Conservation (phyloP, 2,329 filamentous ascomycete species). For the Apiospora aurea region DNA sequence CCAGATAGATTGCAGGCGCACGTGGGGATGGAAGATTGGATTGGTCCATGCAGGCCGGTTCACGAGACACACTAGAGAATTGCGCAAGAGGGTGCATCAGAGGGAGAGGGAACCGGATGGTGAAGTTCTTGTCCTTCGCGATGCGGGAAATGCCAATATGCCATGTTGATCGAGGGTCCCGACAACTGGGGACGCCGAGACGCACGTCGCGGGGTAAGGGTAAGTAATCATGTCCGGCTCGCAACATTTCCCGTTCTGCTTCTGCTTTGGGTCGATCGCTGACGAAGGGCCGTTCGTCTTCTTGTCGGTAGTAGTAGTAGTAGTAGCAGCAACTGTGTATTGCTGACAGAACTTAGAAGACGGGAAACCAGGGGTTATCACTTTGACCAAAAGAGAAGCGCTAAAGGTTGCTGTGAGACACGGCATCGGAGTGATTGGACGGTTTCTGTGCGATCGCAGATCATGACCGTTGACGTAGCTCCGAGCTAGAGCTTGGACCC, state of each 20-base stretch:
- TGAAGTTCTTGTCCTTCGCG: background rate
- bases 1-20: background rate
- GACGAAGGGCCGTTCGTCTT: background rate
- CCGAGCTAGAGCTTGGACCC: slow-evolving; percentile 8
- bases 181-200: background rate
- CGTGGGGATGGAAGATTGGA: slow-evolving; percentile 5
- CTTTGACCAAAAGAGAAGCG: background rate
- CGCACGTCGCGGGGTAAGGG: no score
- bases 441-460: background rate
- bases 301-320: background rate
- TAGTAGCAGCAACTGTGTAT: background rate
- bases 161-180: slow-evolving; percentile 2
- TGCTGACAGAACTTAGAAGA: background rate
- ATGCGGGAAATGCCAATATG: background rate
- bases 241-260: background rate
- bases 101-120: background rate
- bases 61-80: background rate
- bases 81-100: background rate
- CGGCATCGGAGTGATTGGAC: slow-evolving; percentile 13
- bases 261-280: background rate
- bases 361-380: background rate
- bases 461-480: slow-evolving; percentile 17
- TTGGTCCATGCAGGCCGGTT: background rate
- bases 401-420: background rate
- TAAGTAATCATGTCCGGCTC: background rate